These are phyloP conservation scores for Arachis hypogaea DNA, from an alignment of 306 rosid genomes.

Conservation along the genomic window DNA sequence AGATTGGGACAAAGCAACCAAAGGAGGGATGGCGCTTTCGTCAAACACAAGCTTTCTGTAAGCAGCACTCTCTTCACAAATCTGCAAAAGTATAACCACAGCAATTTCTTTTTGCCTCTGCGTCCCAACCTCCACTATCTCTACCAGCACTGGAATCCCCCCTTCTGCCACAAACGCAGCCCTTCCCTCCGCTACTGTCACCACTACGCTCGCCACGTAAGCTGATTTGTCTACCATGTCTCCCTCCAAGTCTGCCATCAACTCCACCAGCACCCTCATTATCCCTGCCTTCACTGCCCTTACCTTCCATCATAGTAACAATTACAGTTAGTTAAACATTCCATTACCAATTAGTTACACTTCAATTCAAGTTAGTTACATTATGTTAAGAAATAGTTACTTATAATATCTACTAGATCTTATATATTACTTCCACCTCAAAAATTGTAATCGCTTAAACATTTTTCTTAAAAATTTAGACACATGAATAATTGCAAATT, in stretches of 20 bases:
- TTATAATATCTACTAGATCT: no score
- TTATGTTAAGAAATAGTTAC: not conserved
- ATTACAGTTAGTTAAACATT: not conserved
- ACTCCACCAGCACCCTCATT: conserved; percentile 82
- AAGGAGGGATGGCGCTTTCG: conserved; percentile 97
- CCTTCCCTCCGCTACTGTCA: conserved; percentile 70
- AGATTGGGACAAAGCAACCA: conserved; percentile 84
- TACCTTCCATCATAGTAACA: conserved; percentile 17
- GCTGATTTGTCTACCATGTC: conserved; percentile 97
- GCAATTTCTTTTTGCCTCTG: conserved; percentile 92
- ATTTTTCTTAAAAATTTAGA: no score
- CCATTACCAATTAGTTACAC: not conserved
- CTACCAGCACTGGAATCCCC: conserved; percentile 91
- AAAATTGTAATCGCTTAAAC: no score
- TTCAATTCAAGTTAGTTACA: not conserved
- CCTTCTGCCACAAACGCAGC: conserved; percentile 83
- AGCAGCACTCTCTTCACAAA: conserved; percentile 68
- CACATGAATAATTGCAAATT: no score
- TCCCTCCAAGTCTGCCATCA: conserved; percentile 89
- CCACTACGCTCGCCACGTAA: conserved; percentile 79
- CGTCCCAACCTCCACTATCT: conserved; percentile 84
- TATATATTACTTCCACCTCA: no score
- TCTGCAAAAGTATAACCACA: conserved; percentile 68
- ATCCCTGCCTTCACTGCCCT: conserved; percentile 84
- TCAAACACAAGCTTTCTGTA: conserved; percentile 86